Evolutionary conservation across 257 asterid species (phyloP), one percentile per base, ranked within the genome.

Genomic region (Nicotiana obtusifolia): DNA sequence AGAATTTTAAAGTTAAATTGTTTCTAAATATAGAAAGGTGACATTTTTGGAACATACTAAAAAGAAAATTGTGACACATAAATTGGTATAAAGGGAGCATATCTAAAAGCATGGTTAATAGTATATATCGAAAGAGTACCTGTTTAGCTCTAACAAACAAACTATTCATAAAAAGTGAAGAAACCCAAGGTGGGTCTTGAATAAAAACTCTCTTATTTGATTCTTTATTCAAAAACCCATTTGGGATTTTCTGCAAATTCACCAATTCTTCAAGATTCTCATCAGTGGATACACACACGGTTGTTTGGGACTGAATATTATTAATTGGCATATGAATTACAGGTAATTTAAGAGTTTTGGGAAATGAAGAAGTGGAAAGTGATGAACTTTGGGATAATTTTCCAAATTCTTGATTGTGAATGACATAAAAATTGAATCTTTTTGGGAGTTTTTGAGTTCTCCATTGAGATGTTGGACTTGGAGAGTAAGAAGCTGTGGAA

Each of bases 141-240:
- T 41, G 47, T 41, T 83, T 85, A 66, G 90, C 85, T 88, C 90
- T 87, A 52, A 88, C 88, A 4, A 92, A 88, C 83, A 95, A 83
- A 80, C 82, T 95, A 84, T 92, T 95, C 93, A 92, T 83, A 76
- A 87, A 88, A 62, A 92, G 89, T 2, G 97, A 84, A 30, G 98
- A 91, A 86, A 95, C 88, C 99, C 99, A 93, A 1, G 95, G 93
- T 3, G 99, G 97, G 91, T 93, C 98, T 44, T 86, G 90, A 37
- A 95, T 90, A 84, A 92, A 92, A 76, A 89, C 89, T 81, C 97
- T 84, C 13, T 82, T 92, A 9, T 66, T 69, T 30, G 89, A 81
- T 15, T 88, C 90, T 30, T 78, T 80, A 4, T 77, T 44, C 81
- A 83, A 81, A 35, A 83, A 81, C 53, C 91, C 96, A 76, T 84